Base-by-base conservation (phyloP, 2,329 filamentous ascomycete species). In the Penicillium crustosum region DNA sequence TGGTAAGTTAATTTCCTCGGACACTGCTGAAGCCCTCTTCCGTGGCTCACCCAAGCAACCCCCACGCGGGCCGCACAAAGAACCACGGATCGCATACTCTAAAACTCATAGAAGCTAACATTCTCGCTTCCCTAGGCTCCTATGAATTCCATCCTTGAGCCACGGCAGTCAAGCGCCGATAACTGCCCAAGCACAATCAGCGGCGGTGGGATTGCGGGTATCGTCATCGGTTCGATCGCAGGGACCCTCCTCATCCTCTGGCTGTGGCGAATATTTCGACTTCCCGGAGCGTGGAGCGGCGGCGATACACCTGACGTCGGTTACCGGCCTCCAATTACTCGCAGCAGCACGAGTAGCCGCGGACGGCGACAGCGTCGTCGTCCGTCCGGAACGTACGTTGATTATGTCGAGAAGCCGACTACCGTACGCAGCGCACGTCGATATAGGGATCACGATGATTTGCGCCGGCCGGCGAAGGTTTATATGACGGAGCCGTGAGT, bases 401-500 rank as follows among this genome's bases (percentile, higher is more conserved):
- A 70, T 5, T 73, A 73, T 62, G 61, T 71, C 13, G 72, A 74
- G 60, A 72, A 74, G 53, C 64, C 70, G 23, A 38, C 57, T 13
- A 63, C 67, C 39, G 57, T 59, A 43, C 63, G 68, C 13, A 63
- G 68, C 36, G 55, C 59, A 38, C 63, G 68, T 21, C 51, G 62
- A 39, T 65, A 71, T 60, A 64, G 65, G 23, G 42, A 56, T 39
- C 53, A n/a, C 3, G 63, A 67, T 41, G 67, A 72, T 43, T 66
- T 75, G 49, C 65, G 71, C 45, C 65, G 70, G 38, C 74, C 74
- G n/a, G 62, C 71, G 6, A 76, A 67, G 65, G 70, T 75, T 21
- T 76, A 76, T 68, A 42, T 73, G 27, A 67, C 56, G 41, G 68
- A 59, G 53, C 94, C 83, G 96, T 97, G 44, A 60, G 45, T 27